A percentile compares a stretch with the other conserved stretches of the same genome.
phyloP scores from a whole-genome alignment of 2,329 filamentous ascomycete genomes.

The Curvularia eragrostidis region DNA sequence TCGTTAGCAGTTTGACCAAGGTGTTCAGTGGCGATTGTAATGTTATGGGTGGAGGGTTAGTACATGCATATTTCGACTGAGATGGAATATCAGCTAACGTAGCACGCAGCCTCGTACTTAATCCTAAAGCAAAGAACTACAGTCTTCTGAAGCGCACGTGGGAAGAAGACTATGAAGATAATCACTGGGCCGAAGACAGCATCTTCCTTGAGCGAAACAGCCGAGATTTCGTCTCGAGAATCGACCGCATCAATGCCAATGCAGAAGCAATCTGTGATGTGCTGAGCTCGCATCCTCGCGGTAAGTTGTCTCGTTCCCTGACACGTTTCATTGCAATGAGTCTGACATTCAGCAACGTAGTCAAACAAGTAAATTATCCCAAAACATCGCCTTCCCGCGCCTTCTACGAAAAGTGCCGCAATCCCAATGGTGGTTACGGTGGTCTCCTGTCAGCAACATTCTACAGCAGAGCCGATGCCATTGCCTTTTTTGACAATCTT shows the following conservation, averaged over 20 bases:
- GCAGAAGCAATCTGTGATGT: conserved; percentile 82
- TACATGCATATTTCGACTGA: neutral
- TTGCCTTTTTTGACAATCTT: conserved; percentile 83
- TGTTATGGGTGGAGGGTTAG: conserved; percentile 86
- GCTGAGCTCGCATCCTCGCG: conserved; percentile 63
- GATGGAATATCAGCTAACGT: conserved; percentile 15
- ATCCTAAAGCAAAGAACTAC: conserved; percentile 75
- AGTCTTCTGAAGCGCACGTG: conserved; percentile 70
- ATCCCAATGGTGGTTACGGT: conserved; percentile 81
- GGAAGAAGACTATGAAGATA: conserved; percentile 76
- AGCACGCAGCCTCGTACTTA: conserved; percentile 62
- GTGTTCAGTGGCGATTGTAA: conserved; percentile 98
- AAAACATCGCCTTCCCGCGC: conserved; percentile 73
- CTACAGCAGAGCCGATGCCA: conserved; percentile 70
- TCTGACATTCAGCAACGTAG: conserved; percentile 43
- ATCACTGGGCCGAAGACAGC: conserved; percentile 91
- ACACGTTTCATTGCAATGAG: neutral
- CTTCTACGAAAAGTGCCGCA: conserved; percentile 80
- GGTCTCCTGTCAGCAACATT: conserved; percentile 88
- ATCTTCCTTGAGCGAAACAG: conserved; percentile 97
- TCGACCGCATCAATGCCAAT: conserved; percentile 83
- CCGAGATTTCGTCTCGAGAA: conserved; percentile 83
- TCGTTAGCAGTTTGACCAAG: conserved; percentile 95
- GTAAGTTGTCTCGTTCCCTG: conserved; percentile 36
- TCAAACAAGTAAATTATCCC: conserved; percentile 87